Evolutionary conservation across 768 basidiomycete species (phyloP).

Genomic region (Boletus edulis): DNA sequence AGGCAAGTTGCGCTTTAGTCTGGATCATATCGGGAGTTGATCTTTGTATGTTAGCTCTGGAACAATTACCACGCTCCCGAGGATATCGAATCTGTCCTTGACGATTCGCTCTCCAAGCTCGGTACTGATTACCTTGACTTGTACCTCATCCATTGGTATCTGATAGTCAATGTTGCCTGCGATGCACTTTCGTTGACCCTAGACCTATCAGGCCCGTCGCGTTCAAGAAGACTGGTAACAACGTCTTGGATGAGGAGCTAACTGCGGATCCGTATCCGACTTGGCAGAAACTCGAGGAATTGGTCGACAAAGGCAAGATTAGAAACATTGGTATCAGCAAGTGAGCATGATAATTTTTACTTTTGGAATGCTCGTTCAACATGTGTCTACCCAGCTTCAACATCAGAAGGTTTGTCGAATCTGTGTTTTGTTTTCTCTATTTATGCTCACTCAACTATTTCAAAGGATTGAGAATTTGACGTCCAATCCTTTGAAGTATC

Average conservation of each 20-base stretch:
- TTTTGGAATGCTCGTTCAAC: background rate
- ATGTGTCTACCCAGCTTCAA: constrained; percentile 47
- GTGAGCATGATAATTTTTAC: constrained; percentile 33
- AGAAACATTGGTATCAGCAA: constrained; percentile 85
- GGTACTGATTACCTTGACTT: constrained; percentile 73
- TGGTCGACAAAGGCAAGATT: constrained; percentile 74
- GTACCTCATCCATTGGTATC: constrained; percentile 78
- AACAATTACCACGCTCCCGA: constrained; percentile 74
- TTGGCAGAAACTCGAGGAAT: constrained; percentile 77
- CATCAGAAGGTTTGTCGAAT: constrained; percentile 39
- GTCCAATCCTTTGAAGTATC: constrained; percentile 55
- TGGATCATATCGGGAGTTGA: background rate
- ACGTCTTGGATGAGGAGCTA: constrained; percentile 50
- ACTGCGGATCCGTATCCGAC: constrained; percentile 73
- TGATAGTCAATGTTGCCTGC: background rate
- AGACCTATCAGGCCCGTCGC: constrained; percentile 56
- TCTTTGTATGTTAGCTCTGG: constrained; percentile 50
- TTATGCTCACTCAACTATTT: background rate
- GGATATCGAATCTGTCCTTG: constrained; percentile 64
- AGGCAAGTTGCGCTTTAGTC: constrained; percentile 34
- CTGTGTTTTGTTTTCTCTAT: background rate
- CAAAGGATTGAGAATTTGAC: constrained; percentile 58
- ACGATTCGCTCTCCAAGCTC: constrained; percentile 61
- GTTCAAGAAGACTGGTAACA: constrained; percentile 51
- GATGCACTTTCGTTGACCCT: background rate